Evolutionary conservation across 2,329 filamentous ascomycete genomes (phyloP).

Genomic region (Trichoderma aggressivum): DNA sequence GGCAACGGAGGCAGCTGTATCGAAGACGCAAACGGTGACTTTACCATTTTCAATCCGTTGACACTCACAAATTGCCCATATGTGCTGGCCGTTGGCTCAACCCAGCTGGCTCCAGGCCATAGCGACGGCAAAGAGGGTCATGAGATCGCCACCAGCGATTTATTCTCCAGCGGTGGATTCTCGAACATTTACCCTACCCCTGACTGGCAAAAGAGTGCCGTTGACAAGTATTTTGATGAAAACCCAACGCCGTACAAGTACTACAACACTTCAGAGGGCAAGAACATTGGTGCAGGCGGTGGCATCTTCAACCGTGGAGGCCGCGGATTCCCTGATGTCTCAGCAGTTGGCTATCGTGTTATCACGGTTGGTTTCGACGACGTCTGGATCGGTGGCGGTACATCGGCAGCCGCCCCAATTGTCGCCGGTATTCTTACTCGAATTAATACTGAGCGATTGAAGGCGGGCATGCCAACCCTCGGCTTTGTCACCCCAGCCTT

Average conservation of each 20-base stretch:
- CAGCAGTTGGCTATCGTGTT: constrained; percentile 41
- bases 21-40: constrained; percentile 29
- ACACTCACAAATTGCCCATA: constrained; percentile 48
- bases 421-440: constrained; percentile 31
- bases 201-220: constrained; percentile 42
- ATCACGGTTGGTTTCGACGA: constrained; percentile 41
- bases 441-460: constrained; percentile 27
- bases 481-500: constrained; percentile 3
- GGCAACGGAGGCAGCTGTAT: constrained; percentile 42
- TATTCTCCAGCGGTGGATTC: constrained; percentile 34
- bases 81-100: constrained; percentile 48
- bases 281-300: constrained; percentile 39
- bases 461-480: constrained; percentile 21
- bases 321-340: constrained; percentile 46
- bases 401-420: constrained; percentile 37
- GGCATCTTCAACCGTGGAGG: constrained; percentile 40
- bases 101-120: constrained; percentile 38
- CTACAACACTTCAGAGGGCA: constrained; percentile 19
- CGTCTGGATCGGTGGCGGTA: constrained; percentile 46
- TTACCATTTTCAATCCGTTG: constrained; percentile 34
- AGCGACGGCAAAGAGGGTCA: not conserved
- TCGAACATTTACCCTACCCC: constrained; percentile 46
- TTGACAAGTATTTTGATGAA: constrained; percentile 38
- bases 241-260: constrained; percentile 7
- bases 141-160: not conserved